Evolutionary conservation across 805 yeast genomes (phyloP).

Genomic region (Hermanozyma aechmeae): DNA sequence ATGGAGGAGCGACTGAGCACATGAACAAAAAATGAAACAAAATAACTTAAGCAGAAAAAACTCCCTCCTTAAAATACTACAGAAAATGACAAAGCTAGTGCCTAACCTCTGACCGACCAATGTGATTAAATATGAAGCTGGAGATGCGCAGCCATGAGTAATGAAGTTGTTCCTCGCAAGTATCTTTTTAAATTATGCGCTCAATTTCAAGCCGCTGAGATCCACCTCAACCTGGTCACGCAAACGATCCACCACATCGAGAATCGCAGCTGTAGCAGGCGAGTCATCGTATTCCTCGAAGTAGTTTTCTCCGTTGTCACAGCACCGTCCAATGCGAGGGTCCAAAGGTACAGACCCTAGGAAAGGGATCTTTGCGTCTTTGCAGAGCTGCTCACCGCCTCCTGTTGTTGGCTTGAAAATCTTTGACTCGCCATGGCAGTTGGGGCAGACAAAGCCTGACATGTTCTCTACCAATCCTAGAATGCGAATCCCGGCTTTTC

Average conservation of each 20-base stretch:
- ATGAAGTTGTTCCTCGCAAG: too few species aligned
- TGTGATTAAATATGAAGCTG: too few species aligned
- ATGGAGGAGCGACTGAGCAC: too few species aligned
- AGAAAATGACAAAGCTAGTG: too few species aligned
- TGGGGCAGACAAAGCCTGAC: conserved; percentile 98
- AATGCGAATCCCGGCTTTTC: conserved; percentile 78
- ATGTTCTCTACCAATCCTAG: conserved; percentile 93
- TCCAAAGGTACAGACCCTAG: conserved; percentile 93
- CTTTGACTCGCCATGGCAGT: conserved; percentile 80
- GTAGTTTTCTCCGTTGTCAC: conserved; percentile 82
- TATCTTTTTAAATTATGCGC: too few species aligned
- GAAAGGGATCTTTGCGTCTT: conserved; percentile 69
- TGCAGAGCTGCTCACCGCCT: conserved; percentile 80
- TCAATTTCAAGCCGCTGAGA: too few species aligned
- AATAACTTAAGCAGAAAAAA: too few species aligned
- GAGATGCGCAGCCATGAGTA: too few species aligned
- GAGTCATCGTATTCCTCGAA: conserved; percentile 80
- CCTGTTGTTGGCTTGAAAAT: conserved; percentile 96
- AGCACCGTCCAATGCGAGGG: conserved; percentile 84
- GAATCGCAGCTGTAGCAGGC: conserved; percentile 82
- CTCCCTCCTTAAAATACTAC: too few species aligned
- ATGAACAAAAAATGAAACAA: too few species aligned
- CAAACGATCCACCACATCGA: conserved; percentile 70
- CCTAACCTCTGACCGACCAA: too few species aligned
- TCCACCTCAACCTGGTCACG: conserved; percentile 47